Evolutionary conservation across 2,329 filamentous ascomycete genomes (phyloP).

Genomic region (Aureobasidium sp.): DNA sequence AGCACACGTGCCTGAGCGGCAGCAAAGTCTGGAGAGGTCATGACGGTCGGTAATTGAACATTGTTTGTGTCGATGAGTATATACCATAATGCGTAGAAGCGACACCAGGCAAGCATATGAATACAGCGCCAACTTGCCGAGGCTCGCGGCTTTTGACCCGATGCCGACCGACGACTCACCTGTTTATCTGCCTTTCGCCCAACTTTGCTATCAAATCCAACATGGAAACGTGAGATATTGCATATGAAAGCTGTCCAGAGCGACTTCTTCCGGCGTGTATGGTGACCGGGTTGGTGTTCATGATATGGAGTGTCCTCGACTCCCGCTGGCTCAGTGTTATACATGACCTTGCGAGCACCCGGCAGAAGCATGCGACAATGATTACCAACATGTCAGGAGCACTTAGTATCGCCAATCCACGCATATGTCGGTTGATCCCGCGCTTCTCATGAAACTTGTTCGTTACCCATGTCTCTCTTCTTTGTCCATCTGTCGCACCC

Average conservation of each 20-base stretch:
- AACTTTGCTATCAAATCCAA: neutral
- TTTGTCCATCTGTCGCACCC: neutral
- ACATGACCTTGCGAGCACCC: neutral
- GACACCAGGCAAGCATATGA: neutral
- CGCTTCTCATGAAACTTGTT: neutral
- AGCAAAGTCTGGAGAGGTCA: constrained; percentile 66
- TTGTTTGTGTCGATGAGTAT: neutral
- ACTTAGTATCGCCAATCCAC: neutral
- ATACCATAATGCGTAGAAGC: neutral
- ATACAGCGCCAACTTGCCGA: neutral
- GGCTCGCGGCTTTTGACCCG: constrained; percentile 2
- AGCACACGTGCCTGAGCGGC: constrained; percentile 82
- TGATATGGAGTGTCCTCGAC: neutral
- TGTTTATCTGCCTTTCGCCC: neutral
- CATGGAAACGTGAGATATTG: neutral
- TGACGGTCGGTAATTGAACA: constrained; percentile 22
- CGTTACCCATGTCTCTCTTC: neutral
- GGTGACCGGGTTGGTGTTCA: neutral
- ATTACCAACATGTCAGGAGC: neutral
- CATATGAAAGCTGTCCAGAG: too few species aligned
- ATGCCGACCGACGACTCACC: constrained; percentile 8
- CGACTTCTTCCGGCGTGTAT: neutral
- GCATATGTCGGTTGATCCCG: neutral
- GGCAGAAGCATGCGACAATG: neutral
- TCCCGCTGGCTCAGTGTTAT: neutral